Evolutionary conservation across 73 alveolate species (phyloP), one percentile per base, ranked within the genome.

Genomic region (Paramecium pentaurelia): DNA sequence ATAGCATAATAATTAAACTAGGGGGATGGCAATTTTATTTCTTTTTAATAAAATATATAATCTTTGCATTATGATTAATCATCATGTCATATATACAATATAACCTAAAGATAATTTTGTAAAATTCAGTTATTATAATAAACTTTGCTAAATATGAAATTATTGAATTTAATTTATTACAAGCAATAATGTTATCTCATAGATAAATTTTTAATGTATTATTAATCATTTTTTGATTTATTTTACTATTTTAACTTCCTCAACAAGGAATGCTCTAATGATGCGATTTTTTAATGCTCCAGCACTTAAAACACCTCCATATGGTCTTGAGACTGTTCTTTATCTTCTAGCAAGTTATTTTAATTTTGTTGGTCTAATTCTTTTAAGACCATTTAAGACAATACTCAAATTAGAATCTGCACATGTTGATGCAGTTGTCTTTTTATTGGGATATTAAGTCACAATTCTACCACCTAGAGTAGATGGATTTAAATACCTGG

Each of bases 241-340:
- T 86, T 95, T 95, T 95, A 95, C 95, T 18, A 86, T 93, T 94
- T 95, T 95, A 44, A 95, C 97, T 68, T 95, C 97, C 54, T 95
- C 97, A 77, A 93, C 92, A 59, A 95, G 87, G 96, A 95, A 95
- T 75, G 97, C 97, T 89, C 97, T 88, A 58, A 93, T 93, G 71
- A 95, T 93, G 60, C 97, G 70, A 49, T 87, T 87, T 60, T 87
- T 87, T 32, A 95, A 95, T 75, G 94, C 94, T 73, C 87, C 36
- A 86, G 92, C 95, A 75, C 96, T 73, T 37, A 93, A 34, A 30
- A 58, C 86, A 12, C 97, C 97, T 71, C 97, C 97, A 91, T 95
- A 95, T 12, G 96, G 95, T 95, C 97, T 95, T 70, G 97, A 60
- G 89, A 95, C 97, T 22, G 93, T 77, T 92, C 96, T 88, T 92